Base-by-base conservation (phyloP, 106 monocot genomes). In the Triglochin maritima region DNA sequence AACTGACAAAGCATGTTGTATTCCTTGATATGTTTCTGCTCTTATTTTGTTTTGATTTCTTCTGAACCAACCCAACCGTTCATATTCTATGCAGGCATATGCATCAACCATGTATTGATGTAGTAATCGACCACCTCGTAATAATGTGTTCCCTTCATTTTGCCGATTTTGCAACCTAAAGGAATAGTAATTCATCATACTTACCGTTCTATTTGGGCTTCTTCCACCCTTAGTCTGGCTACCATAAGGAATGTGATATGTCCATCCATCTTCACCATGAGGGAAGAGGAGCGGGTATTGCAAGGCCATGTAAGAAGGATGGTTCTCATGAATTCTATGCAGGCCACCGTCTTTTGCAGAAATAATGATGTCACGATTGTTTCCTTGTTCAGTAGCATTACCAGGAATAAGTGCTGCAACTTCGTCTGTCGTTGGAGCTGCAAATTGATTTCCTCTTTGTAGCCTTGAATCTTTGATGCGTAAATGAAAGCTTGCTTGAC, bases 281-380 rank as follows among this genome's bases (percentile, higher is more conserved):
- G 73, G 67, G 49, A 79, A 79, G 10, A 79, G 16, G 2, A 79
- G 43, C 1, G 73, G 78, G 44, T 79, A 78, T 66, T 78, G 71
- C 41, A 78, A 10, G 14, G 72, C 50, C 73, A 74, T 74, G 64
- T n/a, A 74, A 11, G 15, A 45, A 17, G 63, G 68, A 50, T 69
- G 79, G 0, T 14, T 4, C 17, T 72, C 66, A 12, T 44, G 46
- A 7, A 79, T 74, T 56, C 68, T 8, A 44, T 69, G 10, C 4
- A 69, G 46, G 2, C 41, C 13, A 48, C n/a, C 7, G 53, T 3
- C 46, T 63, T 44, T 44, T 29, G 69, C 7, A 7, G 67, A 49
- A 10, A 79, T 5, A 47, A 79, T 55, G 51, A 74, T 68, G 50
- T 79, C 79, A 52, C 74, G 42, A 47, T 7, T 5, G 4, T 3